Conservation (phyloP, 306 rosid species). For the cucumber (Cucumis sativus) region DNA sequence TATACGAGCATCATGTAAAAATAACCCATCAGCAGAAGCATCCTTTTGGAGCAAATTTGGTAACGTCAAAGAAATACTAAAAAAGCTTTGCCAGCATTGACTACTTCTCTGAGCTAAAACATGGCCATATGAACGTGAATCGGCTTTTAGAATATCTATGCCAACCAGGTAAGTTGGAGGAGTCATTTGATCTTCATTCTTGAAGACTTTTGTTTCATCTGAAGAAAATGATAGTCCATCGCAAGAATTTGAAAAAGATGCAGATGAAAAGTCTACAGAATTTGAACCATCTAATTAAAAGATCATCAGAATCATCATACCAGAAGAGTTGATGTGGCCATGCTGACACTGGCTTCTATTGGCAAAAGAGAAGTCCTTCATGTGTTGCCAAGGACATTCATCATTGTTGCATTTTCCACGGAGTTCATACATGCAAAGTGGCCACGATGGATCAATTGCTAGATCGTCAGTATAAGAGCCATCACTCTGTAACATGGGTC, state of each 20-base stretch:
- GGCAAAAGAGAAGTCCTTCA: conserved; percentile 39
- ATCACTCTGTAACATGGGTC: conserved; percentile 31
- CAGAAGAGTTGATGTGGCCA: conserved; percentile 33
- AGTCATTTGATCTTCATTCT: conserved; percentile 22
- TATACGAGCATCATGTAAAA: conserved; percentile 40
- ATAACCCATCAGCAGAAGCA: conserved; percentile 27
- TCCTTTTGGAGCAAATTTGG: conserved; percentile 43
- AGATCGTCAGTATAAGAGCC: conserved; percentile 49
- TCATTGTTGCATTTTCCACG: conserved; percentile 99
- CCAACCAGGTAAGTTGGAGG: conserved; percentile 70
- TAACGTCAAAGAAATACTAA: conserved; percentile 54
- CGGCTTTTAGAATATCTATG: conserved; percentile 54
- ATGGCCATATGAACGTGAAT: conserved; percentile 35
- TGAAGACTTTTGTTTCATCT: conserved; percentile 30
- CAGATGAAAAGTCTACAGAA: conserved; percentile 13
- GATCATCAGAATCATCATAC: conserved; percentile 28
- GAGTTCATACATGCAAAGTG: conserved; percentile 91
- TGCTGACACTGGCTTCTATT: conserved; percentile 23
- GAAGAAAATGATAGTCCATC: conserved; percentile 26
- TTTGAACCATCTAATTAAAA: neutral
- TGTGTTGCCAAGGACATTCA: conserved; percentile 96
- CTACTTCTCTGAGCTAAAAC: conserved; percentile 33
- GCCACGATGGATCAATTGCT: conserved; percentile 75
- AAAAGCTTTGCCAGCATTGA: conserved; percentile 62
- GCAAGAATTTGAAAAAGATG: conserved; percentile 31